Evolutionary conservation across 1,139 yeast genomes (phyloP).

Genomic region (Geotrichum cucujoidarum): DNA sequence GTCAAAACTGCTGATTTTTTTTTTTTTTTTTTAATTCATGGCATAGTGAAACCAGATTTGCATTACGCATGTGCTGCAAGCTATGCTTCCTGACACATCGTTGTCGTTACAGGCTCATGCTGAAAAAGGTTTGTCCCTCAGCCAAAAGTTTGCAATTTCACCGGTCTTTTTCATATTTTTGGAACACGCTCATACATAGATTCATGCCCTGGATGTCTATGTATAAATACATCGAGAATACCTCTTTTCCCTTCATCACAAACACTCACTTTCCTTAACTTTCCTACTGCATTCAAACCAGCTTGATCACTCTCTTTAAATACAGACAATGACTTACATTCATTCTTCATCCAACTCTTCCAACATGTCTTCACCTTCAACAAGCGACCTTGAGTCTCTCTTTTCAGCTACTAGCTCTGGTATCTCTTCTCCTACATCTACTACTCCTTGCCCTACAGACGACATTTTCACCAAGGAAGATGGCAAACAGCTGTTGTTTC

Average conservation of each 20-base stretch:
- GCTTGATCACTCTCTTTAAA: not conserved
- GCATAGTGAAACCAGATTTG: no score
- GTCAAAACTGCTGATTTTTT: no score
- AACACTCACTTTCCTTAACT: not conserved
- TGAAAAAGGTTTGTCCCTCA: no score
- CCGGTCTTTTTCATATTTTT: no score
- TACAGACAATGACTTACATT: not conserved
- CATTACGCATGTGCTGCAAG: no score
- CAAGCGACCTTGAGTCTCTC: conserved; percentile 5
- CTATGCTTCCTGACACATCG: no score
- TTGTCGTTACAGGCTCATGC: no score
- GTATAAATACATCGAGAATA: not conserved
- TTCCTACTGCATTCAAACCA: not conserved
- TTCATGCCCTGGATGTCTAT: no score
- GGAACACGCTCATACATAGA: no score
- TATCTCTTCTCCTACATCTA: not conserved
- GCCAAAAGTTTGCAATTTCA: no score
- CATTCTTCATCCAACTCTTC: not conserved
- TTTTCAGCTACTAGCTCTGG: not conserved
- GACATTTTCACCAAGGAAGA: not conserved
- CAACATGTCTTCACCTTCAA: not conserved
- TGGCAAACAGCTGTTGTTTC: conserved; percentile 7
- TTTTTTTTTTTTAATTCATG: no score
- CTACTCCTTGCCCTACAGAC: not conserved
- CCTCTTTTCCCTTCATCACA: not conserved